Conservation (phyloP, 1,139 yeast species). For the Magnusiomyces magnusii region DNA sequence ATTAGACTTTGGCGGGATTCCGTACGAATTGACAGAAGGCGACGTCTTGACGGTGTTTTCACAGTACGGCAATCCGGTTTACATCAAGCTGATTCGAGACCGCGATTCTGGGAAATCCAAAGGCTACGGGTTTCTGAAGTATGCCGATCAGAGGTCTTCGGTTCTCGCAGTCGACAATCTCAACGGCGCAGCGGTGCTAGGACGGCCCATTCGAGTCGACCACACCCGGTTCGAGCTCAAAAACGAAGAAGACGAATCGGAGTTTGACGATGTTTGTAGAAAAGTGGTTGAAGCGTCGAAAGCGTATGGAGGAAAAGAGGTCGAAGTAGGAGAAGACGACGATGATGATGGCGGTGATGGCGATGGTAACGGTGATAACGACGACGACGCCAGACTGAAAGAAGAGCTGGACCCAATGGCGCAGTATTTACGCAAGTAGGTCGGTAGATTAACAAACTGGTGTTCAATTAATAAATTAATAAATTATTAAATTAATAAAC, state of each 20-base stretch:
- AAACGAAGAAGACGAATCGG: conserved; percentile 38
- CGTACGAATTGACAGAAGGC: conserved; percentile 55
- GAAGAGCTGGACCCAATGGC: conserved; percentile 9
- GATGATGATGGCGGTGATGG: neutral
- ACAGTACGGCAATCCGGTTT: conserved; percentile 85
- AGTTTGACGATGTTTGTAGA: conserved; percentile 24
- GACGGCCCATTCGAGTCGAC: conserved; percentile 58
- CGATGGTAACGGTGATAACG: conserved; percentile 8
- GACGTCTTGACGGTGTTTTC: conserved; percentile 76
- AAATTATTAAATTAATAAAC: no score
- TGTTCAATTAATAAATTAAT: neutral
- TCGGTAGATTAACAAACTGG: neutral
- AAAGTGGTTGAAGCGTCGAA: neutral
- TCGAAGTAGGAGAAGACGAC: conserved; percentile 4
- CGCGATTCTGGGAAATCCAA: conserved; percentile 57
- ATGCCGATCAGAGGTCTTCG: conserved; percentile 74
- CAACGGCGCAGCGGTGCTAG: conserved; percentile 61
- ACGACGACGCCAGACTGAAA: conserved; percentile 14
- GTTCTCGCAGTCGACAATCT: conserved; percentile 84
- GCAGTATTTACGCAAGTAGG: neutral
- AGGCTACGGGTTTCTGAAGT: conserved; percentile 79
- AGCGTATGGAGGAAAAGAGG: conserved; percentile 1
- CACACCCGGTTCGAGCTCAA: conserved; percentile 61
- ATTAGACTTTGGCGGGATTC: conserved; percentile 59
- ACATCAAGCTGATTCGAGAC: conserved; percentile 65